Conservation (phyloP, 139 green algal genomes). For the Asterochloris sp. region DNA sequence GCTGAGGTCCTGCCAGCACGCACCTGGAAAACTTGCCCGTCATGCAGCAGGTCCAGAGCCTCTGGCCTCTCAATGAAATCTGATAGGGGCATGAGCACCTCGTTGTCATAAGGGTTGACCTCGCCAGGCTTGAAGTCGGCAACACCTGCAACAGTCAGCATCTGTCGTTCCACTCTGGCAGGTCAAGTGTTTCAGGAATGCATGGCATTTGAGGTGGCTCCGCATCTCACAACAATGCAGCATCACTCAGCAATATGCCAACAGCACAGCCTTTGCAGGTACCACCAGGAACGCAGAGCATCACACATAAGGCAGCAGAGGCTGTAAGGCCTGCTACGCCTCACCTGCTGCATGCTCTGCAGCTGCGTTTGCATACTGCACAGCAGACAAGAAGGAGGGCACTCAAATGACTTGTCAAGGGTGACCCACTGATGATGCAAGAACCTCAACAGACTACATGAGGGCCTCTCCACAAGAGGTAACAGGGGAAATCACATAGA, state of each 20-base stretch:
- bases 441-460: too few relatives aligned
- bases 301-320: too few relatives aligned
- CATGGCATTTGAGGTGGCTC: not conserved
- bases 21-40: conserved; percentile 68
- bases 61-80: conserved; percentile 74
- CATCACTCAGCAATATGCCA: too few relatives aligned
- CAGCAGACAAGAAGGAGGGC: not conserved
- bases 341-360: not conserved
- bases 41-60: conserved; percentile 74
- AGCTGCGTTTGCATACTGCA: not conserved
- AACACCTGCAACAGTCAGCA: conserved; percentile 22
- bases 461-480: too few relatives aligned
- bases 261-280: too few relatives aligned
- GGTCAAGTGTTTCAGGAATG: not conserved
- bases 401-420: too few relatives aligned
- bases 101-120: conserved; percentile 77
- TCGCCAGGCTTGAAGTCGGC: too few relatives aligned
- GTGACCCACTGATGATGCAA: too few relatives aligned
- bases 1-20: not conserved
- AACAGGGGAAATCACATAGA: too few relatives aligned
- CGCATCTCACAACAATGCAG: too few relatives aligned
- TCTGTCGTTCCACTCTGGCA: conserved; percentile 34
- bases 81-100: conserved; percentile 63
- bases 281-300: too few relatives aligned
- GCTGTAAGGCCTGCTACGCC: too few relatives aligned